These are phyloP conservation scores for Lagerstroemia fauriei DNA, from an alignment of 441 rosid genomes.

Conservation along the genomic window DNA sequence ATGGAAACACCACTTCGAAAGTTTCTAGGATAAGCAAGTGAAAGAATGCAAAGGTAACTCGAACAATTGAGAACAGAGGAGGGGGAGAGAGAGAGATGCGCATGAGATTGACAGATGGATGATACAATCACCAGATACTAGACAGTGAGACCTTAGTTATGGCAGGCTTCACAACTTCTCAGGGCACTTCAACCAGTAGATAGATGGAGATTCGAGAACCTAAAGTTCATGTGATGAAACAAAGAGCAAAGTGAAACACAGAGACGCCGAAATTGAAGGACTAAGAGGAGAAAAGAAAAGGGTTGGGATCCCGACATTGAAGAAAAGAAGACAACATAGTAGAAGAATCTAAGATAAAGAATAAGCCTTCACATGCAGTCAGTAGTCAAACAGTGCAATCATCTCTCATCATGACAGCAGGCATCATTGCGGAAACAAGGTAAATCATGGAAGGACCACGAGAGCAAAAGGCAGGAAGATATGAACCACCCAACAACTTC, in stretches of 20 bases:
- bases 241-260: background rate
- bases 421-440: constrained; percentile 29
- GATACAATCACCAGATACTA: background rate
- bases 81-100: constrained; percentile 22
- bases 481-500: constrained; percentile 10
- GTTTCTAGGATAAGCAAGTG: constrained; percentile 16
- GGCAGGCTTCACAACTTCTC: background rate
- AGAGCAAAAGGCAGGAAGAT: constrained; percentile 37
- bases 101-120: background rate
- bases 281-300: background rate
- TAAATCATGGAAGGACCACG: constrained; percentile 48
- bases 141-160: background rate
- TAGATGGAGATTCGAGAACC: background rate
- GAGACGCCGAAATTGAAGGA: background rate
- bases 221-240: background rate
- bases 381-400: constrained; percentile 33
- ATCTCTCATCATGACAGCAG: constrained; percentile 36
- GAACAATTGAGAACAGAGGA: constrained; percentile 16
- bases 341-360: background rate
- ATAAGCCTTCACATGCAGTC: constrained; percentile 21
- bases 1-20: background rate
- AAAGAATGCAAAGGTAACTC: constrained; percentile 22
- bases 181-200: background rate
- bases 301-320: background rate
- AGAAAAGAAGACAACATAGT: constrained; percentile 11